Evolutionary conservation across 179 eudicot species (phyloP), one percentile per base, ranked within the genome.

Genomic region (Gypsophila paniculata): DNA sequence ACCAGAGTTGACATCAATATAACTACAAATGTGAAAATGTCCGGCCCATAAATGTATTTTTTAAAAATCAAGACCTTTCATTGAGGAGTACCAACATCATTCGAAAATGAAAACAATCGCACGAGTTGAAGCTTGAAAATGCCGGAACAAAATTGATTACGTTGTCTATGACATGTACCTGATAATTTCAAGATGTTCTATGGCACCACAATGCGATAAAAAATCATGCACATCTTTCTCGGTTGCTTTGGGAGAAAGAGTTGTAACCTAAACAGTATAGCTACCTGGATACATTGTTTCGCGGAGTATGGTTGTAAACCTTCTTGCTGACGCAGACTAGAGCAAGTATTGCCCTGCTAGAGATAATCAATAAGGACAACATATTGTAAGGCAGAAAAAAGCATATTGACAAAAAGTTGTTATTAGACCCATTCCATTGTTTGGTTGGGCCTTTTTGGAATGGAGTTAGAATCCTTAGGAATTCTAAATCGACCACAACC

Each of bases 221-320:
- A 89, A 90, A 61, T 87, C 93, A 65, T 74, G 78, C 52, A 89
- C 89, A 80, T 89, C 93, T 71, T 87, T 85, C 85, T 91, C 91
- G 32, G 89, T 82, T 46, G 91, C 94, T 58, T 77, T 77, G 7
- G 89, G 88, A 57, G 94, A 84, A 69, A 90, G 77, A 60, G 85
- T 75, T 68, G 93, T 86, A 61, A 90, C 90, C 80, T 90, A 91
- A 18, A 80, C 81, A 36, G 86, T 85, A 79, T 82, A 90, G 52
- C 82, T 89, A 71, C 85, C 85, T 8, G 90, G 82, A 80, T 79
- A 83, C 96, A 90, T 90, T 49, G 58, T 65, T 72, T 44, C 6
- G 42, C 72, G 58, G 38, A 74, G 36, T 60, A 51, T 14, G 62
- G 17, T 55, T 18, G 60, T 61, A 49, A 53, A 53, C 74, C 21